Base-by-base conservation (phyloP, 805 yeast species). In the Phaffomyces thermotolerans region DNA sequence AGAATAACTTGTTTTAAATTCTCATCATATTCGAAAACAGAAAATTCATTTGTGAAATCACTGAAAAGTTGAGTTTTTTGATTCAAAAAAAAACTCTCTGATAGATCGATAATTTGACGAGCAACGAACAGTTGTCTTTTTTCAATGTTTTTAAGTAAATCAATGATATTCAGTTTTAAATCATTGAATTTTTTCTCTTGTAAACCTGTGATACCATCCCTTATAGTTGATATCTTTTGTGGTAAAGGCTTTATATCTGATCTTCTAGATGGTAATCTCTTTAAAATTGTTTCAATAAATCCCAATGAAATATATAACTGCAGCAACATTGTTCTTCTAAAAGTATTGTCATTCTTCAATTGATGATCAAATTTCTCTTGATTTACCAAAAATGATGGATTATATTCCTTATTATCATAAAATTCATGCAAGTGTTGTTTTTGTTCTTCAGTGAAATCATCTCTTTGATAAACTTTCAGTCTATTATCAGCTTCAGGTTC, bases 331-430 rank as follows among this genome's bases (percentile, higher is more conserved):
- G 43, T 33, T 39, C 50, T 50, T 44, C 61, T 45, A 15, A 56
- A 41, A 7, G 42, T 25, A 1, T 34, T 24, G 39, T 57, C 56
- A 4, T 37, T 36, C 14, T 40, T 41, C 10, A 57, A 34, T 23
- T 53, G 57, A 6, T 49, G 48, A 6, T 20, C 12, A 38, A 57
- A 52, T 17, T 46, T 47, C 0, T 33, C 40, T 31, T 45, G 46
- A 14, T 36, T 48, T 14, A 53, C 39, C 17, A 47, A 46, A 34
- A 46, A 51, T 9, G 46, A 43, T 9, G 57, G 57, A 20, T 44
- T 47, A 34, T 44, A 51, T 3, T 41, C 46, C 33, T 48, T 54
- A 2, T 30, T 20, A 22, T 52, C 44, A 39, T 50, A 52, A 31
- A 37, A 42, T 8, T 45, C 23, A 10, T 43, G 29, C 0, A 55